Evolutionary conservation across 257 asterid species (phyloP), one percentile per base, ranked within the genome.

Genomic region (Solanum tarapatanum): DNA sequence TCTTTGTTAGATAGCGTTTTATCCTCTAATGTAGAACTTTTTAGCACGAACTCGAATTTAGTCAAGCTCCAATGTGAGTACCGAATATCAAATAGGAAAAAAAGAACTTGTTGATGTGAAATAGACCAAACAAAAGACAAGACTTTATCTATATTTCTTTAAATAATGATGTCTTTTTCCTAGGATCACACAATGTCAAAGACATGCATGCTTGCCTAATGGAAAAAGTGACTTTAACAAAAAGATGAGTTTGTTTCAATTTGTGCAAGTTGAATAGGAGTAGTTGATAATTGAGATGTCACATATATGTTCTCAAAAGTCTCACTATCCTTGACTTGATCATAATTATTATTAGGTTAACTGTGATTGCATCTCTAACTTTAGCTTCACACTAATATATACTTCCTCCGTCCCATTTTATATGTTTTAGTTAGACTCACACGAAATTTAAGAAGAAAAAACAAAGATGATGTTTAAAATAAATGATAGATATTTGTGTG

Each of bases 271-370:
- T 73, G 82, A 32, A 33, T 8, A 19, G 79, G 26, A 74, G 32
- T 36, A 36, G 83, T 79, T 80, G 41, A 82, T 28, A 32, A 82
- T 48, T 82, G 85, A 82, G 28, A 48, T 48, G 85, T 45, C 28
- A 16, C 85, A 17, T 80, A 45, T 30, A 80, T 30, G 68, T 82
- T 30, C 17, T 28, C 35, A 26, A 45, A 28, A 33, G 28, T 26
- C 51, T 80, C 85, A 17, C 41, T 16, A 80, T 80, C 39, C 39
- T 43, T 24, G 26, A 2, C 24, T 80, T 23, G 1, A 14, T 79
- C n/a, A 39, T 41, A n/a, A 43, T 43, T 45, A 80, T 17, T 79
- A 9, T 24, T 14, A 8, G 26, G 37, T 1, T 45, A 43, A 14
- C 10, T 28, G 85, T 80, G 26, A 45, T 45, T 35, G 4, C 80